Base-by-base conservation (phyloP, 768 basidiomycete genomes). In the Podaxis mareebaensis region DNA sequence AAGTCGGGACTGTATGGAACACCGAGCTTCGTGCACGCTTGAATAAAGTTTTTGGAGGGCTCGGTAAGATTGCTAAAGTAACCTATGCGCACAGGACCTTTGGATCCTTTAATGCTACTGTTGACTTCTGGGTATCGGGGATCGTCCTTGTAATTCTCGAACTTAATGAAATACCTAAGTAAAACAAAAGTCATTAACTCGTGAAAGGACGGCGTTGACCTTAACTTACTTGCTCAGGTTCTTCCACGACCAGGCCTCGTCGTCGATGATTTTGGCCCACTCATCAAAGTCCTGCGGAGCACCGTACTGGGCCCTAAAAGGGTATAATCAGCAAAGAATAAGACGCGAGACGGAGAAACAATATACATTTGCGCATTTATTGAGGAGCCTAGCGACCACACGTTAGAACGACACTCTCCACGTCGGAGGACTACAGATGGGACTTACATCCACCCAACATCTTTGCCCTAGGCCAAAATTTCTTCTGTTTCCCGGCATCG, bases 371-470 rank as follows among this genome's bases (percentile, higher is more conserved):
- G 74, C 13, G 89, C 89, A 67, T 92, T 91, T 53, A 90, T 82
- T 2, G 86, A 79, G 3, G 87, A 86, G 61, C 85, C 85, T 88
- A 49, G 33, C 60, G 46, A 12, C 24, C 12, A 17, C 15, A 40
- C 59, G 5, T 53, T 24, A 57, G 11, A 51, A 3, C 7, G 28
- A 53, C 42, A 40, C 28, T 42, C 22, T n/a, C 7, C 26, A 10
- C 22, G 20, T 46, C 24, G 3, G 28, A 36, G 44, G 51, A 22
- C 24, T 28, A 26, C 17, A 52, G 24, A n/a, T 49, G n/a, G 26
- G 11, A 77, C 86, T 72, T 69, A 88, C 90, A 92, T 69, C 90
- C 90, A 24, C 90, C 90, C 5, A 92, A 80, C 70, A 92, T 76
- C 68, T 85, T 90, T 1, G 75, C 89, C 76, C 90, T 77, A 0